Conservation (phyloP, 331 rosid species). For the Pyrus hybrid region DNA sequence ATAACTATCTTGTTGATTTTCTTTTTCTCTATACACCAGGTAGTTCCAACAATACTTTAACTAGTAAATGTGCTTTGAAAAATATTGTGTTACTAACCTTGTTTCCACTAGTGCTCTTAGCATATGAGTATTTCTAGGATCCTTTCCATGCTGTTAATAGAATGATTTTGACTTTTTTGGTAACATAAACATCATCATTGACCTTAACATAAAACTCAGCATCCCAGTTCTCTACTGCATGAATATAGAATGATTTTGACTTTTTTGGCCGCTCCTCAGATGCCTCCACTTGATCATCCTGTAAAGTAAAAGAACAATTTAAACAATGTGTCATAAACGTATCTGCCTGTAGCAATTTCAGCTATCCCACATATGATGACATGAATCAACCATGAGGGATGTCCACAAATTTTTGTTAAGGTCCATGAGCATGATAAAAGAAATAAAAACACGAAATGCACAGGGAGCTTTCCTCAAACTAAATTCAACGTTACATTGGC, state of each 20-base stretch:
- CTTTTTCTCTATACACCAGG: too few relatives aligned
- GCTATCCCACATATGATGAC: neutral
- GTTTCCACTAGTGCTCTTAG: constrained; percentile 26
- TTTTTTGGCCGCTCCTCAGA: constrained; percentile 37
- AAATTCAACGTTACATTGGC: neutral
- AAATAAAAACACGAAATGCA: neutral
- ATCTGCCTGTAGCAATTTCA: neutral
- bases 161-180: too few relatives aligned
- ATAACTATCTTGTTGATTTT: too few relatives aligned
- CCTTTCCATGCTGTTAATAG: constrained; percentile 73
- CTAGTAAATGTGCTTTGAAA: too few relatives aligned
- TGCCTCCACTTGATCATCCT: constrained; percentile 59
- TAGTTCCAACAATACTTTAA: too few relatives aligned
- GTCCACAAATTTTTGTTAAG: neutral
- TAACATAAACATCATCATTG: constrained; percentile 70
- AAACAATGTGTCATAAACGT: neutral
- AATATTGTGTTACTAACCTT: too few relatives aligned
- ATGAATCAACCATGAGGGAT: neutral
- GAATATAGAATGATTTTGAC: constrained; percentile 42
- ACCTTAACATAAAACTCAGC: constrained; percentile 73
- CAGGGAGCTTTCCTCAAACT: neutral
- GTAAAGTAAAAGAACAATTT: constrained; percentile 13
- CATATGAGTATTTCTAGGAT: constrained; percentile 66
- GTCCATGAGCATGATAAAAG: neutral
- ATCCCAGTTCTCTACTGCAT: constrained; percentile 57